phyloP scores from a whole-genome alignment of 164 flowering plant species.

The Taxillus chinensis region DNA sequence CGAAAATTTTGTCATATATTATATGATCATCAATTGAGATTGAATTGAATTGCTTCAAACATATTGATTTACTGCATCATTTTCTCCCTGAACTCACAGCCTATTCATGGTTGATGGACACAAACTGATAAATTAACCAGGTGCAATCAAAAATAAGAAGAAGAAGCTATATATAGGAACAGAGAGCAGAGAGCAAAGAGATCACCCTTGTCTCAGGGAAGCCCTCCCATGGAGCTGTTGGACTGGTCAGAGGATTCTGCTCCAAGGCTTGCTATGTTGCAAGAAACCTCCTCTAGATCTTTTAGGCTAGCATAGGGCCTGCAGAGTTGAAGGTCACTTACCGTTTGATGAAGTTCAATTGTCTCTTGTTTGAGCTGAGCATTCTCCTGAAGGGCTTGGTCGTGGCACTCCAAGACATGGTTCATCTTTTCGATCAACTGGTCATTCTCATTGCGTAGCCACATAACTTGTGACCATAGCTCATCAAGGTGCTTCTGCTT shows the following conservation, averaged over 20 bases:
- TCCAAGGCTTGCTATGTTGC: slow-evolving; percentile 34
- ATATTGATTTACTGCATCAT: too few relatives aligned
- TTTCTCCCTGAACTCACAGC: too few relatives aligned
- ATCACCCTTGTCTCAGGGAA: slow-evolving; percentile 18
- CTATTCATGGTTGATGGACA: too few relatives aligned
- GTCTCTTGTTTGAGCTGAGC: slow-evolving; percentile 59
- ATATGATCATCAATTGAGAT: too few relatives aligned
- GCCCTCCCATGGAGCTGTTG: slow-evolving; percentile 30
- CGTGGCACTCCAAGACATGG: slow-evolving; percentile 54
- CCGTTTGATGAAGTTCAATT: slow-evolving; percentile 52
- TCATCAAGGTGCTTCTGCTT: slow-evolving; percentile 91
- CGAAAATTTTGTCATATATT: too few relatives aligned
- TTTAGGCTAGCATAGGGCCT: slow-evolving; percentile 31
- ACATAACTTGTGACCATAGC: slow-evolving; percentile 77
- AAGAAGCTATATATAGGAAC: neutral
- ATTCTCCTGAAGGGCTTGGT: slow-evolving; percentile 56
- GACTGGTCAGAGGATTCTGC: slow-evolving; percentile 37
- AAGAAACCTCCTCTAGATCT: slow-evolving; percentile 39
- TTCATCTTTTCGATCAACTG: slow-evolving; percentile 73
- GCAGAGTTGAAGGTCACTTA: slow-evolving; percentile 40
- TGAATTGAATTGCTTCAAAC: too few relatives aligned
- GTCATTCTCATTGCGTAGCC: slow-evolving; percentile 74
- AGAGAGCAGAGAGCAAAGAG: neutral
- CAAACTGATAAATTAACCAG: too few relatives aligned
- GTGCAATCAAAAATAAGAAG: too few relatives aligned